phyloP scores from a whole-genome alignment of 495 filamentous ascomycete species.

The Chaetomium fimeti region DNA sequence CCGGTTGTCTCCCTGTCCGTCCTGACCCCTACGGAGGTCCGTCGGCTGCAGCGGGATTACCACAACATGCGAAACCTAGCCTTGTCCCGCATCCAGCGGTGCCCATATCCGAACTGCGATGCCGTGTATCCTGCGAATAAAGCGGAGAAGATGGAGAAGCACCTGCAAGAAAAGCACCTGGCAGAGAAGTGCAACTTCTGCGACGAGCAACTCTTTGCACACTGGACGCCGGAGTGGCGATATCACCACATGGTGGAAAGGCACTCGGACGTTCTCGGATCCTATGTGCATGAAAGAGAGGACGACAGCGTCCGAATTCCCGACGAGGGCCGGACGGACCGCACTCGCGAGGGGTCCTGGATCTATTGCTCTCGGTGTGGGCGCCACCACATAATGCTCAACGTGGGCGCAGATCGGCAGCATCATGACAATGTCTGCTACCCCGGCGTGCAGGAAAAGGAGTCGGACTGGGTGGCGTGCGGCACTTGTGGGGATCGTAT shows the following conservation, averaged over 20 bases:
- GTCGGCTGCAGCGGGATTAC: conserved; percentile 36
- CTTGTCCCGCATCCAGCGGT: conserved; percentile 36
- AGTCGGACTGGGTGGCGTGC: not conserved
- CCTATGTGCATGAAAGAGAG: not conserved
- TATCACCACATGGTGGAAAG: conserved; percentile 23
- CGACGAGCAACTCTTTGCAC: conserved; percentile 26
- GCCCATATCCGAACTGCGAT: conserved; percentile 38
- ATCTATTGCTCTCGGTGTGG: conserved; percentile 33
- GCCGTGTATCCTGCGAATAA: conserved; percentile 31
- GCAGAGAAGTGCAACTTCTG: conserved; percentile 33
- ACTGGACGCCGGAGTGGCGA: conserved; percentile 28
- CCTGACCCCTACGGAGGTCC: conserved; percentile 42
- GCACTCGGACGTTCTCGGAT: conserved; percentile 16
- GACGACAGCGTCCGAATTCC: not conserved
- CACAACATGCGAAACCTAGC: conserved; percentile 36
- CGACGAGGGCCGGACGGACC: not conserved
- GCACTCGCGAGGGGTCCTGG: conserved; percentile 12
- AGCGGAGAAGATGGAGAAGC: conserved; percentile 28
- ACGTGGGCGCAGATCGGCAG: conserved; percentile 20
- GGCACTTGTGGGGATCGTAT: conserved; percentile 16
- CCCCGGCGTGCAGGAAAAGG: conserved; percentile 16
- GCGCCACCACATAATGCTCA: conserved; percentile 25
- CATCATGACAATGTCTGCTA: conserved; percentile 30
- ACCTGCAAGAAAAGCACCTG: conserved; percentile 35
- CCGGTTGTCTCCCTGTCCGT: conserved; percentile 40